Percentiles rank a stretch among this genome's conserved stretches.
Evolutionary conservation across 75 land plant species (phyloP).

Genomic region (Sequoiadendron giganteum): DNA sequence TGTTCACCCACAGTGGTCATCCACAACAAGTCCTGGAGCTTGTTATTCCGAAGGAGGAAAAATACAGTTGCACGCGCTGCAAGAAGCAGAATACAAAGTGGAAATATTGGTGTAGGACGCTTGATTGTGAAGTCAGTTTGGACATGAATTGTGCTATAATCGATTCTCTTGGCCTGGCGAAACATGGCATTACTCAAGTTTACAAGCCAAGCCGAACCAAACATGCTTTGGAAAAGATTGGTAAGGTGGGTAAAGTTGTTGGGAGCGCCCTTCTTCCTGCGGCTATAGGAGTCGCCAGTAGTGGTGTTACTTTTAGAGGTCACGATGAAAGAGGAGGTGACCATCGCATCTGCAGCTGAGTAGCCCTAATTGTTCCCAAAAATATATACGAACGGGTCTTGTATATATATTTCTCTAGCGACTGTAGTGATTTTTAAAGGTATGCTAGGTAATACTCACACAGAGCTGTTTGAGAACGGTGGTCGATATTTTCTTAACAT

Average conservation of each 20-base stretch:
- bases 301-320: too few species aligned
- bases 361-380: too few species aligned
- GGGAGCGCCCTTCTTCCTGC: too few species aligned
- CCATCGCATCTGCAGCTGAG: too few species aligned
- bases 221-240: not conserved
- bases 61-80: not conserved
- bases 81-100: not conserved
- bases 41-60: not conserved
- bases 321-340: too few species aligned
- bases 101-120: not conserved
- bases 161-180: not conserved
- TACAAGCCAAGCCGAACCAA: not conserved
- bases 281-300: too few species aligned
- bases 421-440: too few species aligned
- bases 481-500: too few species aligned
- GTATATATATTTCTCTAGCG: too few species aligned
- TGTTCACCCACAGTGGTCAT: not conserved
- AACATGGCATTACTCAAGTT: not conserved
- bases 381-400: too few species aligned
- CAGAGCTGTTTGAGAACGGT: too few species aligned
- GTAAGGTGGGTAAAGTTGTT: not conserved
- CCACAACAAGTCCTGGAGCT: not conserved
- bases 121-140: not conserved
- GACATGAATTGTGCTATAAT: not conserved
- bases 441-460: too few species aligned